Base-by-base conservation (phyloP, 2,329 filamentous ascomycete species). In the Raffaelea arxii region DNA sequence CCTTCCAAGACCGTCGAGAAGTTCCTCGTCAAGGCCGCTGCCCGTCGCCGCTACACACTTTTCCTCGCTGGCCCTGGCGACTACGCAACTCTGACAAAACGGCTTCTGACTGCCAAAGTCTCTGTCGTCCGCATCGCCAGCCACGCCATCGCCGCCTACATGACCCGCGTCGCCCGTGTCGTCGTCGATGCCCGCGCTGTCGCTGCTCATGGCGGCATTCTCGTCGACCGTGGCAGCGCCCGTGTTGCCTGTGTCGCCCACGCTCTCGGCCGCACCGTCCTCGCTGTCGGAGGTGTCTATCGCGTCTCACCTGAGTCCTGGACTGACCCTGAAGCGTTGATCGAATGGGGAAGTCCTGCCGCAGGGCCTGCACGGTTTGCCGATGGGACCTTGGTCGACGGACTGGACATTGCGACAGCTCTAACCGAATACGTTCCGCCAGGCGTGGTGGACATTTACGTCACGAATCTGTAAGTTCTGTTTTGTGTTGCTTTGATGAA, bases 111-210 rank as follows among this genome's bases (percentile, higher is more conserved):
- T 6, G 32, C 82, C 30, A 90, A 90, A 23, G 85, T 94, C 46
- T 84, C 80, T 2, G 84, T 94, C 37, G 85, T 96, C 55, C 77
- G 86, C 50, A 82, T 97, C 46, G 81, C 87, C 38, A 90, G 94
- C 63, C 84, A 82, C 7, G 86, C 88, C 10, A 77, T 94, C 46
- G 94, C 90, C 68, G 89, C 90, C 1, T 86, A 97, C 58, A 97
- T 98, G 86, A 86, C 90, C 9, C 81, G 85, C 50, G 87, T 96
- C 56, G 94, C 91, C 72, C 96, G 96, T 68, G 91, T 98, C 51
- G 86, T 98, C 42, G 72, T 98, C 6, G 84, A 86, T 12, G 91
- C 91, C 6, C 84, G 90, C 58, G 84, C 86, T 4, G 86, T 98
- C 24, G 80, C 94, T 40, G 86, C 87, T 43, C 92, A 94, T 57